A percentile compares a stretch with the other conserved stretches of the same genome.
These are phyloP conservation scores for Murraya koenigii DNA, from an alignment of 345 rosid genomes.

Conservation along the genomic window DNA sequence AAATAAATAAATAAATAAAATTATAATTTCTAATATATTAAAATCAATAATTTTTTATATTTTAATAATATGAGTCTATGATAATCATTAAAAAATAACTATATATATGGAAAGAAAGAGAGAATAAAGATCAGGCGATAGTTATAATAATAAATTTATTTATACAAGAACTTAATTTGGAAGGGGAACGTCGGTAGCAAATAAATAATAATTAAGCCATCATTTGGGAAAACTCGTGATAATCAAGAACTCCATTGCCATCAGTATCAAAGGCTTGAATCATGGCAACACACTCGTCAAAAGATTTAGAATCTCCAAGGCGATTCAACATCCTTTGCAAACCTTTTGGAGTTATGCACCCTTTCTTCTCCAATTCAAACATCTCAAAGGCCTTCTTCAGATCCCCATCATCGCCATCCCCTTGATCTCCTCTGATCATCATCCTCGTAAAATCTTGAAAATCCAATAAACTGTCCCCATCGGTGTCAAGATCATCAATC, in stretches of 20 bases:
- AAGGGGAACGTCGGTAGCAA: too few relatives aligned
- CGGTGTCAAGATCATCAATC: slow-evolving; percentile 55
- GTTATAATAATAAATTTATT: too few relatives aligned
- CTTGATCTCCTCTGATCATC: slow-evolving; percentile 36
- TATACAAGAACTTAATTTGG: too few relatives aligned
- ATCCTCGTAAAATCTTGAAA: slow-evolving; percentile 63
- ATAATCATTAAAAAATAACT: too few relatives aligned
- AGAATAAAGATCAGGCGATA: too few relatives aligned
- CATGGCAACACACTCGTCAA: slow-evolving; percentile 77
- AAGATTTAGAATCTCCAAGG: slow-evolving; percentile 63
- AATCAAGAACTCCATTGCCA: slow-evolving; percentile 86
- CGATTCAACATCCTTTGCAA: slow-evolving; percentile 71
- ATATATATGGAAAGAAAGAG: too few relatives aligned
- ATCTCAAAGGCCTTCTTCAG: slow-evolving; percentile 75
- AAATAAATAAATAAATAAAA: too few relatives aligned
- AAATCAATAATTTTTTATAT: too few relatives aligned
- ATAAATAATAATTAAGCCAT: slow-evolving; percentile 37
- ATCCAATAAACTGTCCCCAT: slow-evolving; percentile 64
- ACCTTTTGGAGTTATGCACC: slow-evolving; percentile 73
- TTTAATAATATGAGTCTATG: too few relatives aligned
- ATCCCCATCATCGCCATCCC: slow-evolving; percentile 36
- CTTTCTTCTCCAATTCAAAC: slow-evolving; percentile 85
- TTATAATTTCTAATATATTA: too few relatives aligned
- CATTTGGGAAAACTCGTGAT: slow-evolving; percentile 79
- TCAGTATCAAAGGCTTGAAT: slow-evolving; percentile 70